Base-by-base conservation (phyloP, 2,329 filamentous ascomycete species). In the Stagonosporopsis rhizophila region DNA sequence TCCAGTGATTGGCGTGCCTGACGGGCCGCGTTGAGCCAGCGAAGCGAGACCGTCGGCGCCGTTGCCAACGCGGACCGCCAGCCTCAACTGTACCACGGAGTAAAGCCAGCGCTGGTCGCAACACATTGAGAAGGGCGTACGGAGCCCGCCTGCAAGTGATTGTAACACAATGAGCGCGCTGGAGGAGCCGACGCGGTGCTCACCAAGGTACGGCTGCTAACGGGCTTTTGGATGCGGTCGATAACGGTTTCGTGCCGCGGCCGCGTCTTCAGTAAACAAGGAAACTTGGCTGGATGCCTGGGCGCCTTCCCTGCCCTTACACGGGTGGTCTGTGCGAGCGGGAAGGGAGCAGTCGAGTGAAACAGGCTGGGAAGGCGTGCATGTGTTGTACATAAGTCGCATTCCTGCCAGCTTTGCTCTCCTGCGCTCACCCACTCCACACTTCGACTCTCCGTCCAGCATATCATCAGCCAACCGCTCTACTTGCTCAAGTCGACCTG, bases 351-450 rank as follows among this genome's bases (percentile, higher is more conserved):
- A 56, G 14, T 15, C 14, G 30, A 32, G 54, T 59, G 52, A 51
- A 41, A 46, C 50, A 30, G 45, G 47, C 44, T 58, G 45, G 32
- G 44, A 45, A 45, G 44, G 45, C 46, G 44, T 42, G 42, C 30
- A 39, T 32, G 38, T 32, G 48, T 39, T 48, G 53, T 19, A 30
- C 19, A 62, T 55, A 56, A 65, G 58, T 59, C 56, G 45, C 53
- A 61, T 54, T 63, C 47, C 55, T 55, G 39, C 35, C 12, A 38
- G 41, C 40, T 49, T 25, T 28, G 41, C 52, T 59, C n/a, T 45
- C 41, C 23, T 25, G 23, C 23, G 39, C 48, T 25, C 50, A 40
- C 44, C 44, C 34, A 49, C 23, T 27, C 25, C 28, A 15, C 39
- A 40, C 38, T 15, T 40, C 11, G 38, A 38, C 20, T 44, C 47